Evolutionary conservation across 2,329 filamentous ascomycete species (phyloP), one percentile per base, ranked within the genome.

Genomic region (Penicillium sp.): DNA sequence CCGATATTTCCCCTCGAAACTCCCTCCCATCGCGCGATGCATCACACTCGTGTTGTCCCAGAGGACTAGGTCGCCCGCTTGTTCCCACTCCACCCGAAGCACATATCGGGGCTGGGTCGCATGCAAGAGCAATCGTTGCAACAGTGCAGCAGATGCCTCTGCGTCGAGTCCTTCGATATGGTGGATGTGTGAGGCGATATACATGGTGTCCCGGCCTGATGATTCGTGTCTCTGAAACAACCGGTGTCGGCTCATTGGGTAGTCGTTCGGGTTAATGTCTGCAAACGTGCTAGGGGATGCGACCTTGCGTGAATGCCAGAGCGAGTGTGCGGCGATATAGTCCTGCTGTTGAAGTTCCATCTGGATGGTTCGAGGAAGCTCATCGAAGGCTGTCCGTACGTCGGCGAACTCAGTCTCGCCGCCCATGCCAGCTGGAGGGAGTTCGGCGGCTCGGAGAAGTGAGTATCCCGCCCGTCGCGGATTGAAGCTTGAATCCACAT

Each of bases 41-140:
- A 85, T 74, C 15, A 80, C 78, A 45, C 74, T 76, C 0, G 79
- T 79, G 62, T 85, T 85, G 59, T 85, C 82, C 82, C 83, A 85
- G 16, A 82, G 73, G 15, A 85, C 64, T 51, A 85, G 43, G 61
- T 85, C 82, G 0, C 79, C 75, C 0, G 68, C 60, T 7, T 75
- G 62, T 26, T 76, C 57, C 81, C 81, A 85, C 38, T 70, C 64
- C 3, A 83, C 71, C 6, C 68, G 72, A 7, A 78, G 52, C 0
- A 74, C 64, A 58, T 80, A 80, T 60, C 78, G 77, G 0, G 72
- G 64, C 66, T 80, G 76, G 5, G 74, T 76, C 0, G 72, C 76
- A 62, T 82, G 79, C 2, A 61, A 60, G 36, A 79, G 57, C 36
- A 79, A 55, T 8, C 65, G 60, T 24, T 66, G 60, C 6, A 77